These are phyloP conservation scores for Miscanthus lutarioriparius DNA, from an alignment of 176 grass and related monocot genomes.

Conservation along the genomic window DNA sequence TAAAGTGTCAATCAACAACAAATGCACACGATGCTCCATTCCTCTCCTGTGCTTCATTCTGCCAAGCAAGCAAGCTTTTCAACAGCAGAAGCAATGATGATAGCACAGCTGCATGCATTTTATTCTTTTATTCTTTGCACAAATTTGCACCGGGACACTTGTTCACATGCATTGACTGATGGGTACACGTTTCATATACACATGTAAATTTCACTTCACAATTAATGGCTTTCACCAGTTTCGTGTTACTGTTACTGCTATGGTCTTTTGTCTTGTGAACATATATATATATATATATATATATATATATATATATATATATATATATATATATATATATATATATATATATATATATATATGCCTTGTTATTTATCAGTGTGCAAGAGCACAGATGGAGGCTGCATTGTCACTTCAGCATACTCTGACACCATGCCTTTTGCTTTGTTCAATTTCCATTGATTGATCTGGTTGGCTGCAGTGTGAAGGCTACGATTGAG, in stretches of 20 bases:
- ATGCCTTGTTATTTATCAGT: no score
- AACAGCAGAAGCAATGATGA: not conserved
- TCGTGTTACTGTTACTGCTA: not conserved
- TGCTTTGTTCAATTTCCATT: slow-evolving; percentile 22
- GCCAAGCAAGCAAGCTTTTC: not conserved
- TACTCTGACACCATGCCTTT: not conserved
- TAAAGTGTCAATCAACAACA: slow-evolving; percentile 24
- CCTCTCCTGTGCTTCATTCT: not conserved
- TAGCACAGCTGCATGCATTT: not conserved
- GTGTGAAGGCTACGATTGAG: slow-evolving; percentile 68
- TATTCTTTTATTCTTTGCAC: slow-evolving; percentile 22
- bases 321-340: no score
- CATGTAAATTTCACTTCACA: not conserved
- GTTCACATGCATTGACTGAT: slow-evolving; percentile 23
- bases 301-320: no score
- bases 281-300: no score
- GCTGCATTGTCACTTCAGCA: not conserved
- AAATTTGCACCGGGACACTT: slow-evolving; percentile 16
- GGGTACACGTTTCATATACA: not conserved
- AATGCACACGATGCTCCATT: not conserved
- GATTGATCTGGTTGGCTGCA: slow-evolving; percentile 5
- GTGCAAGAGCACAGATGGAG: not conserved
- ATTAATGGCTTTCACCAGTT: slow-evolving; percentile 4
- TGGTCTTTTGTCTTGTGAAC: not conserved
- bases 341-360: no score